These are phyloP conservation scores for Fusarium sp. DNA, from an alignment of 2,329 filamentous ascomycete genomes.

Conservation along the genomic window DNA sequence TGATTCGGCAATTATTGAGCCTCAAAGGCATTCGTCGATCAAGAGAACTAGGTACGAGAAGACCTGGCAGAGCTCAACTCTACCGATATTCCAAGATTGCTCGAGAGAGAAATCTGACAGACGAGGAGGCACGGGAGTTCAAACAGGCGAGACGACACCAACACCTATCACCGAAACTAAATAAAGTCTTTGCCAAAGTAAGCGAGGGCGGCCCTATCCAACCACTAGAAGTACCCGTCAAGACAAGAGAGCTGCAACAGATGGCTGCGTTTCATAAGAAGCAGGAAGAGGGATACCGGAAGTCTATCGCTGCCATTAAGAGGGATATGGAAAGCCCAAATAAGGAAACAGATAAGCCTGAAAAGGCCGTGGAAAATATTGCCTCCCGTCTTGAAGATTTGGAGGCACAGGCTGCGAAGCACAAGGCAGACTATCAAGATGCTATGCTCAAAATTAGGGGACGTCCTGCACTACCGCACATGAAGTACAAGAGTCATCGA, in stretches of 20 bases:
- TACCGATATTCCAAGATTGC: constrained; percentile 45
- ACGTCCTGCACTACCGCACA: constrained; percentile 36
- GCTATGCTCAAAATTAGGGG: constrained; percentile 46
- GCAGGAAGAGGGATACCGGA: constrained; percentile 44
- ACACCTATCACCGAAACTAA: constrained; percentile 44
- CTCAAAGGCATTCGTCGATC: constrained; percentile 44
- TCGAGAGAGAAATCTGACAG: constrained; percentile 44
- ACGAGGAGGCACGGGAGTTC: constrained; percentile 47
- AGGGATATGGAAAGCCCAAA: constrained; percentile 17
- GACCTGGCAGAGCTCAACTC: constrained; percentile 48
- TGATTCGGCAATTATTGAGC: constrained; percentile 49
- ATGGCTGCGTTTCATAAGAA: constrained; percentile 44
- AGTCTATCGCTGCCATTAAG: constrained; percentile 28
- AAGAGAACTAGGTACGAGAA: constrained; percentile 43
- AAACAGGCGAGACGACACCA: constrained; percentile 48
- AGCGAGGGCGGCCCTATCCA: constrained; percentile 25
- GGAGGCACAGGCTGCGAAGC: constrained; percentile 37
- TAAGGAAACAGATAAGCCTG: background rate
- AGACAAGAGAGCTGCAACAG: constrained; percentile 40
- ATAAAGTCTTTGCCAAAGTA: constrained; percentile 32
- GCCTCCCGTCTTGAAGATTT: constrained; percentile 35
- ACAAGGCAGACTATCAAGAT: constrained; percentile 38
- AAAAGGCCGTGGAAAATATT: constrained; percentile 2
- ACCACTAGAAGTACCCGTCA: constrained; percentile 31
- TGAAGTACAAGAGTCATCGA: constrained; percentile 42